Percentiles rank a stretch among this genome's conserved stretches.
These are phyloP conservation scores for Purshia tridentata DNA, from an alignment of 306 rosid genomes.

Conservation along the genomic window DNA sequence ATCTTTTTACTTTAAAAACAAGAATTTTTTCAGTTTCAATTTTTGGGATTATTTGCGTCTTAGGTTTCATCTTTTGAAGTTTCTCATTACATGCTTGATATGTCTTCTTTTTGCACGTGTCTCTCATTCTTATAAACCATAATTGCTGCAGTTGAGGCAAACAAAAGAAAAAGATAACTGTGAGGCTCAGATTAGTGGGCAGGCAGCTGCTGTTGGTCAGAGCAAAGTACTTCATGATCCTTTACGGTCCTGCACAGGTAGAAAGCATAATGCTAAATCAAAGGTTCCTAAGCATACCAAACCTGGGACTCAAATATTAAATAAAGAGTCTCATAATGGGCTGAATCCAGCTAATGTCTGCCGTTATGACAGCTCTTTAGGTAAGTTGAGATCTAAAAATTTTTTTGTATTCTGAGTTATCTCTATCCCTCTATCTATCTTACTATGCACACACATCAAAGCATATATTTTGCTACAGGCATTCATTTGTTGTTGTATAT, in stretches of 20 bases:
- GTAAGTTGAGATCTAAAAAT: constrained; percentile 39
- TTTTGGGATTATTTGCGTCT: neutral
- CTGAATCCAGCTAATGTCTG: constrained; percentile 38
- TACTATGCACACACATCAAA: neutral
- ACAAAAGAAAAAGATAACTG: constrained; percentile 26
- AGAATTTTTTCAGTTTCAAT: neutral
- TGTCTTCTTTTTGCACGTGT: neutral
- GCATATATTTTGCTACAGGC: neutral
- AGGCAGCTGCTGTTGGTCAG: constrained; percentile 21
- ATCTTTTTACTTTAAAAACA: too few relatives aligned
- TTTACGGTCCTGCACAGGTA: constrained; percentile 21
- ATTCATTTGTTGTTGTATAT: neutral
- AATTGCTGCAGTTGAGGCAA: constrained; percentile 48
- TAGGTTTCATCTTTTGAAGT: constrained; percentile 2
- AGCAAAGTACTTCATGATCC: constrained; percentile 27
- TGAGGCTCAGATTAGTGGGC: constrained; percentile 28
- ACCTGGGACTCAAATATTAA: constrained; percentile 31
- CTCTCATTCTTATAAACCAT: neutral
- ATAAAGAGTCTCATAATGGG: constrained; percentile 40
- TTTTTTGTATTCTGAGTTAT: neutral
- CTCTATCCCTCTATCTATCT: constrained; percentile 3
- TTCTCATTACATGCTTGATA: neutral
- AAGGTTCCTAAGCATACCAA: constrained; percentile 50
- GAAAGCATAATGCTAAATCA: constrained; percentile 36
- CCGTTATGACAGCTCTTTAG: constrained; percentile 82